Evolutionary conservation across 192 early-diverging fungal genomes (phyloP).

Genomic region (Jimgerdemannia lactiflua): DNA sequence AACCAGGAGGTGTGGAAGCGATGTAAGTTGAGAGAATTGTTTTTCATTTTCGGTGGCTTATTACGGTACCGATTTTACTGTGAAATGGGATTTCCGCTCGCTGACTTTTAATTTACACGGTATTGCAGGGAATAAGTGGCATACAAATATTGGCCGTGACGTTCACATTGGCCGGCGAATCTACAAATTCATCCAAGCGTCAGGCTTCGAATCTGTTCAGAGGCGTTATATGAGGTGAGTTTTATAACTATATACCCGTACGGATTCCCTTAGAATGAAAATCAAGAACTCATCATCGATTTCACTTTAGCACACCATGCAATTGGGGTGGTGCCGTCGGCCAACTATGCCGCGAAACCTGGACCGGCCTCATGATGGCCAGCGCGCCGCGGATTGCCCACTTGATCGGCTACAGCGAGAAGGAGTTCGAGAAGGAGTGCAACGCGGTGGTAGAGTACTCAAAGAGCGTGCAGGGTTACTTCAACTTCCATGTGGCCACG

Average conservation of each 20-base stretch:
- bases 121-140: not conserved
- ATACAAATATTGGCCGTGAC: not conserved
- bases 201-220: not conserved
- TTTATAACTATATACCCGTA: not conserved
- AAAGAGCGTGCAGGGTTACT: not conserved
- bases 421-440: not conserved
- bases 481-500: not conserved
- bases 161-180: not conserved
- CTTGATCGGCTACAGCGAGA: not conserved
- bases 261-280: no score
- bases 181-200: not conserved
- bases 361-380: not conserved
- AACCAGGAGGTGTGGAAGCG: not conserved
- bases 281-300: not conserved
- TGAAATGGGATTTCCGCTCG: no score
- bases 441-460: not conserved
- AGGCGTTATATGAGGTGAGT: not conserved
- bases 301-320: not conserved
- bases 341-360: not conserved
- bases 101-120: no score
- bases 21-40: not conserved
- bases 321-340: not conserved
- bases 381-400: not conserved
- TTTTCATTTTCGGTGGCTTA: no score
- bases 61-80: no score